Evolutionary conservation across 768 basidiomycete species (phyloP), one percentile per base, ranked within the genome.

Genomic region (Mycena belliarum): DNA sequence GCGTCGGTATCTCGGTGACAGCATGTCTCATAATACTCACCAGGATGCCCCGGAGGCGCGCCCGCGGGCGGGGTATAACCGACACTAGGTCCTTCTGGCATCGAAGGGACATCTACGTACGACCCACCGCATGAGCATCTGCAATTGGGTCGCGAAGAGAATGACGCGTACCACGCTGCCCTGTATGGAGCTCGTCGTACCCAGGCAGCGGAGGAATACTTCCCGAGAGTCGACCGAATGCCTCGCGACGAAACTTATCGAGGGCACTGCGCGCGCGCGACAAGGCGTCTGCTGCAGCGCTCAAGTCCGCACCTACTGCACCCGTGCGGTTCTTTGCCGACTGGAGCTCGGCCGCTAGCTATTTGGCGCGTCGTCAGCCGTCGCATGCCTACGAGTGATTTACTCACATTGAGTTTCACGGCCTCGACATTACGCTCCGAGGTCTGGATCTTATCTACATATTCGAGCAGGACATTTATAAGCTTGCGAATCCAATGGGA

Each of bases 381-480:
- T 35, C 46, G n/a, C 20, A 41, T 21, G 12, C 12, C 20, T 18
- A 4, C 7, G 37, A 41, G 21, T 9, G 21, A 6, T n/a, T n/a
- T n/a, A 55, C 68, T 43, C 57, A 77, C 79, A 47, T 70, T 67
- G 48, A 41, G 62, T 63, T 71, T 72, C 15, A 73, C 71, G 20
- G 70, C 64, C 14, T 73, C 57, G n/a, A 80, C 70, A 29, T 77
- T 73, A 1, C 69, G 66, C 24, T 70, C 67, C 0, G 73, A 73
- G 46, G 63, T 64, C 61, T 72, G 68, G 57, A 79, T 78, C 60
- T 74, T 76, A 35, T 73, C 79, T 79, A 63, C 44, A 29, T 4
- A 8, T n/a, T n/a, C n/a, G 14, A 43, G 38, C 49, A 33, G 37
- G 20, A 28, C 48, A 32, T 28, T 23, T 57, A 23, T 18, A 43